Conservation (phyloP, 345 rosid species). For the Rhodamnia argentea region DNA sequence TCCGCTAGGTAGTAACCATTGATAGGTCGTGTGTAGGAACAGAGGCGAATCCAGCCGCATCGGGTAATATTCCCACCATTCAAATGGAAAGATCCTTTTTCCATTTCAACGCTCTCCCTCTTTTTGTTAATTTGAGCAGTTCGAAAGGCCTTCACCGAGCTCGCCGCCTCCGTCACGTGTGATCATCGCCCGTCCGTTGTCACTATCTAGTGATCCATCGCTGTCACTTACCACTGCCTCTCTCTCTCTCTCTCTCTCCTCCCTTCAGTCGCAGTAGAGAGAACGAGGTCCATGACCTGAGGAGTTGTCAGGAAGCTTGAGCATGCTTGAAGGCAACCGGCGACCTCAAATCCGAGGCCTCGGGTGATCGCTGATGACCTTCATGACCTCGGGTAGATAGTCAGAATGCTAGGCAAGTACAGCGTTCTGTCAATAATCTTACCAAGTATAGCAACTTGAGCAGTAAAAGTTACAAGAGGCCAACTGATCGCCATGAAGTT, state of each 20-base stretch:
- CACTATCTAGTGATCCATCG: not conserved
- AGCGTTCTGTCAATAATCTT: not conserved
- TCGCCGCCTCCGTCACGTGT: not conserved
- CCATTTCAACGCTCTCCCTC: not conserved
- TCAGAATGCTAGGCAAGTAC: not conserved
- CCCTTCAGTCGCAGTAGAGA: not conserved
- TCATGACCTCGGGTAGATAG: not conserved
- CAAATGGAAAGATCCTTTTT: not conserved
- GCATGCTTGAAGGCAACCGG: not conserved
- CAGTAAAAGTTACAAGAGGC: not conserved
- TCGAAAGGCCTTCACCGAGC: not conserved
- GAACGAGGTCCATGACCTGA: not conserved
- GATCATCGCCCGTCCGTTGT: not conserved
- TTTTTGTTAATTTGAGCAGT: not conserved
- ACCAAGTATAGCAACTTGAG: not conserved
- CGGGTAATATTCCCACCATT: not conserved
- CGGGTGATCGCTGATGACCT: not conserved
- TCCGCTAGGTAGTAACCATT: not conserved
- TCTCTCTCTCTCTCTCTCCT: not conserved
- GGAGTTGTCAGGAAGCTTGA: not conserved
- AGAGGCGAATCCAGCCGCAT: not conserved
- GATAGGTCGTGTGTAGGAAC: not conserved
- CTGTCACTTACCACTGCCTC: not conserved
- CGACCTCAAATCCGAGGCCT: not conserved
- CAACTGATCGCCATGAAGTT: not conserved